These are phyloP conservation scores for Ogataea chonburiensis DNA, from an alignment of 805 yeast genomes.

Conservation along the genomic window DNA sequence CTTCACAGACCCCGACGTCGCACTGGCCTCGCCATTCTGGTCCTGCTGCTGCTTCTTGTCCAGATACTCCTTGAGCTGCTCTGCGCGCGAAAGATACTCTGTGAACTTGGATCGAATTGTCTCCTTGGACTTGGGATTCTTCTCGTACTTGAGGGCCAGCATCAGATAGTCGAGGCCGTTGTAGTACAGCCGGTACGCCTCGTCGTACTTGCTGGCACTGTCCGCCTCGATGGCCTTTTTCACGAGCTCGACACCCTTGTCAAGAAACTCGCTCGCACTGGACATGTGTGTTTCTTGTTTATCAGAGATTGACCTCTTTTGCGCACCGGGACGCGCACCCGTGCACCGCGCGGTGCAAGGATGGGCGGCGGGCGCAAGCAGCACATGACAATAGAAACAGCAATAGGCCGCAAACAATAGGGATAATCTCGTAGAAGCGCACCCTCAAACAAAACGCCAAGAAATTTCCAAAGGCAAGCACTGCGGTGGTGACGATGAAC, in stretches of 20 bases:
- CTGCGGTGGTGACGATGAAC: conserved; percentile 2
- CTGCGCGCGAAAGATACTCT: conserved; percentile 90
- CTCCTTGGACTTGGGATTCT: conserved; percentile 85
- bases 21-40: conserved; percentile 50
- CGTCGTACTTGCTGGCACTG: conserved; percentile 83
- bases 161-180: conserved; percentile 92
- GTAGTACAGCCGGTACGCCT: conserved; percentile 89
- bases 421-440: conserved; percentile 2
- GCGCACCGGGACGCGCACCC: conserved; percentile 1
- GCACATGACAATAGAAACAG: too few species aligned
- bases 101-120: conserved; percentile 84
- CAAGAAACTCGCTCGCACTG: conserved; percentile 62
- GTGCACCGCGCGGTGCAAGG: conserved; percentile 3
- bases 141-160: conserved; percentile 94
- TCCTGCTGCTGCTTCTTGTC: conserved; percentile 53
- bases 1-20: conserved; percentile 58
- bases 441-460: conserved; percentile 8
- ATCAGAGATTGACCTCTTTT: too few species aligned
- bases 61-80: conserved; percentile 84
- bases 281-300: conserved; percentile 22
- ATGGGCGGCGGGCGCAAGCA: too few species aligned
- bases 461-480: conserved; percentile 7
- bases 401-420: too few species aligned
- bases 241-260: conserved; percentile 92
- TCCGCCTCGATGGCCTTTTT: conserved; percentile 96